Evolutionary conservation across 2,329 filamentous ascomycete species (phyloP), one percentile per base, ranked within the genome.

Genomic region (Trichoderma sp.): DNA sequence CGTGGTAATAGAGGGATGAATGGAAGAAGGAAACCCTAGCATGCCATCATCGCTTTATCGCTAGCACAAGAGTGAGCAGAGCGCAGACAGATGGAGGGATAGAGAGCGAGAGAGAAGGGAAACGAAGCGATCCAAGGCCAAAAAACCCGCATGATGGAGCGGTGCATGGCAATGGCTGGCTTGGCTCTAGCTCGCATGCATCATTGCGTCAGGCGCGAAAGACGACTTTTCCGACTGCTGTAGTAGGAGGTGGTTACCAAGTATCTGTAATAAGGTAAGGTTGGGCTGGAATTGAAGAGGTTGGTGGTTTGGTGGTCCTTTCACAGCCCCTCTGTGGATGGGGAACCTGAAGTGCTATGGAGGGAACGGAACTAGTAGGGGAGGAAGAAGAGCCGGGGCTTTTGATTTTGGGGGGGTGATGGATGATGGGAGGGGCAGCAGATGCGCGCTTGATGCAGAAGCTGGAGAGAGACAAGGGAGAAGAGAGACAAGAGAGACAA

Each of bases 121-220:
- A 39, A 39, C 34, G 10, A 39, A 39, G 34, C 34, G 34, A 24
- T 12, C 10, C 6, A 52, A 17, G 34, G n/a, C 7, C 30, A 44
- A 44, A 62, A 63, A 43, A 45, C 56, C 34, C 45, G 62, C 51
- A 64, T 10, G 59, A 51, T 62, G 30, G 30, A 15, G 52, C 15
- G 21, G 39, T 17, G 55, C 44, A 45, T 39, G n/a, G 30, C 30
- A 26, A 52, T 12, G 26, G 39, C 26, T 52, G 26, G 21, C 28
- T n/a, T 39, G 34, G 47, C 21, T 24, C 51, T 63, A 54, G 61
- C 44, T 43, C 21, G 51, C 61, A 39, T 64, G 61, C 61, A 64
- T 44, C 43, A 65, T 65, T 65, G 63, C 63, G 63, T 65, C 63
- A 65, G 56, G 48, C 34, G 34, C 34, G 34, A 39, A 39, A 39